Base-by-base conservation (phyloP, 2,329 filamentous ascomycete genomes). In the Aureobasidium namibiae region DNA sequence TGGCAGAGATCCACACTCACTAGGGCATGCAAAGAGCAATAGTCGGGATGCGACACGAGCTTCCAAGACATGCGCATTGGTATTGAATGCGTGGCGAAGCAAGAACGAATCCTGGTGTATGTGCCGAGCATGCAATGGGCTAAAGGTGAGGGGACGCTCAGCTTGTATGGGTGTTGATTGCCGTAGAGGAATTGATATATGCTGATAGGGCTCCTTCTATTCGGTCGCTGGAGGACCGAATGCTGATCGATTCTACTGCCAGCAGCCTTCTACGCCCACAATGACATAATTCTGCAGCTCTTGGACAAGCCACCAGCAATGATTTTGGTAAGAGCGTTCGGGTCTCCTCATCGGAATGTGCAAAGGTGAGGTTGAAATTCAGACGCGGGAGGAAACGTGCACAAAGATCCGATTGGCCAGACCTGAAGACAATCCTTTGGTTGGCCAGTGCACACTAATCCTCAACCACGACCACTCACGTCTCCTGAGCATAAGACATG, bases 271-370 rank as follows among this genome's bases (percentile, higher is more conserved):
- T 7, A 34, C n/a, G 4, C 13, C 50, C 36, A 56, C 24, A 33
- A 26, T 44, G 52, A 23, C 38, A 34, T 33, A 34, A 34, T 9
- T 16, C 29, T 56, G 39, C 52, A 56, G 52, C 7, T 42, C 29
- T 34, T 56, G 38, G 4, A 18, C 1, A 24, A 13, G 39, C 39
- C 26, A 3, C 13, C 34, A 41, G 26, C 10, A 18, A n/a, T 33
- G 38, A 14, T 56, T 56, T 42, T 44, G 18, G 52, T 34, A 34
- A 33, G 39, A 33, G 2, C 2, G 23, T 33, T 56, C 52, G 52
- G 52, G 14, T 56, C 52, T n/a, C 52, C 36, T 53, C 52, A 44
- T 44, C 52, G 52, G 52, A 56, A 34, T n/a, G 39, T 44, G 10
- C 29, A 24, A n/a, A 56, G 39, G 52, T 56, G 52, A 56, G 52